Evolutionary conservation across 768 basidiomycete genomes (phyloP), one percentile per base, ranked within the genome.

Genomic region (Cubamyces sp.): DNA sequence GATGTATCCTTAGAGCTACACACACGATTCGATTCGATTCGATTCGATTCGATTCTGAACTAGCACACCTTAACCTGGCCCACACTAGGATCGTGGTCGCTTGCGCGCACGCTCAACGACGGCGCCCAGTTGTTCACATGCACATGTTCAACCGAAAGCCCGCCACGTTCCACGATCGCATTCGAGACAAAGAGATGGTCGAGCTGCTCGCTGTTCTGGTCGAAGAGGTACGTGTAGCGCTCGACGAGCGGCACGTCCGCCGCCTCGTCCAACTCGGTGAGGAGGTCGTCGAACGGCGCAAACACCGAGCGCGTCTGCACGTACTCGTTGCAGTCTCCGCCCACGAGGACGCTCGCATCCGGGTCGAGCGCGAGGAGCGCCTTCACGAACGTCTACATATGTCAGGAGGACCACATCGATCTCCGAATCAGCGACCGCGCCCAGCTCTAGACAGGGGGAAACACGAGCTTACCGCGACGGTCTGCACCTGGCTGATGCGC

Each of bases 321-420:
- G 73, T 75, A 86, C 67, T 87, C 85, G 68, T 87, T 87, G 74
- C 80, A 86, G 71, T 86, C 85, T 11, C 86, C 85, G 2, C 79
- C 83, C 19, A 84, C 74, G 50, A 86, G 64, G 60, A 87, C 70
- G 64, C 79, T 82, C 15, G 84, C 83, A 50, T 72, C 43, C 15
- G 75, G 69, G 62, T 86, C 77, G 25, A 74, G 71, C 11, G 65
- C 68, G n/a, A 86, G 70, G 46, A 87, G 73, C 11, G 74, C 68
- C 59, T 78, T 66, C 16, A 82, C 78, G 66, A 87, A 87, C 26
- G 73, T 70, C 85, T 85, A 25, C n/a, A 30, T 41, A 21, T 16
- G 30, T 16, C 3, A 41, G 14, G 18, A 47, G 11, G 15, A n/a
- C n/a, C n/a, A n/a, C n/a, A n/a, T n/a, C n/a, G n/a, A n/a, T n/a